Conservation (phyloP, 2,329 filamentous ascomycete genomes). For the Aspergillus glaucus region DNA sequence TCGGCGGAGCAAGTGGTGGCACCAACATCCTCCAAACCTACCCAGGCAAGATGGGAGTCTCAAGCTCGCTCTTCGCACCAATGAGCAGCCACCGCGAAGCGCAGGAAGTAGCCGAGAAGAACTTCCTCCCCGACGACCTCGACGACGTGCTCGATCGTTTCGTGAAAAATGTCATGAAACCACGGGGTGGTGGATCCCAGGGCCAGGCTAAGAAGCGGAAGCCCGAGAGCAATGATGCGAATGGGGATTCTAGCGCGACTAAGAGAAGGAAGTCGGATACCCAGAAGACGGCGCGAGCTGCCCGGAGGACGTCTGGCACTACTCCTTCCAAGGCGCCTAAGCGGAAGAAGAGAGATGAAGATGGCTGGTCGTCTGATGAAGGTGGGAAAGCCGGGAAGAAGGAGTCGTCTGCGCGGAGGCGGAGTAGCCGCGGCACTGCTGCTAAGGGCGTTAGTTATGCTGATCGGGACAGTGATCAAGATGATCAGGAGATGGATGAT, state of each 20-base stretch:
- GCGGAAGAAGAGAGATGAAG: conserved; percentile 32
- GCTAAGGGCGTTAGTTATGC: conserved; percentile 36
- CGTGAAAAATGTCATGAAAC: conserved; percentile 64
- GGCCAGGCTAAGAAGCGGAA: conserved; percentile 37
- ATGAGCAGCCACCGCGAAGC: conserved; percentile 72
- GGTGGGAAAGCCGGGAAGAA: conserved; percentile 25
- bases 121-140: conserved; percentile 70
- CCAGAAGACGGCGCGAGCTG: conserved; percentile 10
- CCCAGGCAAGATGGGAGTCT: conserved; percentile 72
- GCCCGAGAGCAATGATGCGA: conserved; percentile 26
- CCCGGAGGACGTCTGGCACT: conserved; percentile 29
- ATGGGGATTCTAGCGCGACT: conserved; percentile 12
- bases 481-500: conserved; percentile 38
- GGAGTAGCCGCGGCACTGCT: conserved; percentile 32
- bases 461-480: conserved; percentile 40
- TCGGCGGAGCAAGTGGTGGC: conserved; percentile 32
- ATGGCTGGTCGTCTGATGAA: conserved; percentile 38
- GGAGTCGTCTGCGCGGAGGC: conserved; percentile 28
- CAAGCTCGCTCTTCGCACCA: conserved; percentile 68
- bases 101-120: conserved; percentile 78
- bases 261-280: conserved; percentile 28
- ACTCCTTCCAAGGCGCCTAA: conserved; percentile 26
- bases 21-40: conserved; percentile 67
- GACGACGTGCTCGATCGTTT: conserved; percentile 71
- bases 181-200: conserved; percentile 36